These are phyloP conservation scores for Brasilioporus rufonigricans DNA, from an alignment of 768 basidiomycete species.

Conservation along the genomic window DNA sequence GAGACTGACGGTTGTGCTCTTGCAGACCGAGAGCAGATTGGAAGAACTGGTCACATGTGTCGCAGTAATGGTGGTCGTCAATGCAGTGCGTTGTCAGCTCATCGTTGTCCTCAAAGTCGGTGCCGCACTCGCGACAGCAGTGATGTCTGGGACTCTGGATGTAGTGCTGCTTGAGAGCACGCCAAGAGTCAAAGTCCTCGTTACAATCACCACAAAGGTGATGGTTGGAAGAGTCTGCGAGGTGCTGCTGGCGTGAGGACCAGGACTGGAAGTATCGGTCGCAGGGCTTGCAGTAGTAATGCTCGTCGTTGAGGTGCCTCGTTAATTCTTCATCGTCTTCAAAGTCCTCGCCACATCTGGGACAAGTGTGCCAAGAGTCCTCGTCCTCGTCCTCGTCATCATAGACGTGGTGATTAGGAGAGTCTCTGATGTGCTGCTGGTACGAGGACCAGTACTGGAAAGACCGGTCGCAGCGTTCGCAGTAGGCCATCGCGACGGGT, in stretches of 20 bases:
- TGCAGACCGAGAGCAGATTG: slow-evolving; percentile 37
- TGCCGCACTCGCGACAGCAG: slow-evolving; percentile 53
- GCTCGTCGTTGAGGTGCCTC: no score
- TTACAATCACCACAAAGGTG: slow-evolving; percentile 46
- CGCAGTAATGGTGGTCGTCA: slow-evolving; percentile 43
- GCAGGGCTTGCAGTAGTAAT: slow-evolving; percentile 35
- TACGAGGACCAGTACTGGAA: slow-evolving; percentile 33
- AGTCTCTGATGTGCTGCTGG: slow-evolving; percentile 36
- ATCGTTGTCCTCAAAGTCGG: slow-evolving; percentile 35
- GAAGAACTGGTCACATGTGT: slow-evolving; percentile 41
- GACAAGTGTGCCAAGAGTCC: background rate
- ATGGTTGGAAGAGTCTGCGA: slow-evolving; percentile 37
- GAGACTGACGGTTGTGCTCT: slow-evolving; percentile 47
- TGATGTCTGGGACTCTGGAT: slow-evolving; percentile 46
- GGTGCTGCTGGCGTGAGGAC: slow-evolving; percentile 36
- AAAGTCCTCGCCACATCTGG: no score
- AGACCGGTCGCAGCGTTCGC: slow-evolving; percentile 39
- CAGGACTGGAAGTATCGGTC: slow-evolving; percentile 33
- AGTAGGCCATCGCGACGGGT: slow-evolving; percentile 26
- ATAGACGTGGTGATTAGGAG: slow-evolving; percentile 44
- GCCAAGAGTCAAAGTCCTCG: slow-evolving; percentile 41
- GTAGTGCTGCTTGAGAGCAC: slow-evolving; percentile 48
- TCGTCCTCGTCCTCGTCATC: slow-evolving; percentile 32
- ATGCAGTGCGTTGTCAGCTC: slow-evolving; percentile 43
- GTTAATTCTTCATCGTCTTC: no score